Evolutionary conservation across 1,284 basidiomycete genomes (phyloP), one percentile per base, ranked within the genome.

Genomic region (Fistulina hepatica): DNA sequence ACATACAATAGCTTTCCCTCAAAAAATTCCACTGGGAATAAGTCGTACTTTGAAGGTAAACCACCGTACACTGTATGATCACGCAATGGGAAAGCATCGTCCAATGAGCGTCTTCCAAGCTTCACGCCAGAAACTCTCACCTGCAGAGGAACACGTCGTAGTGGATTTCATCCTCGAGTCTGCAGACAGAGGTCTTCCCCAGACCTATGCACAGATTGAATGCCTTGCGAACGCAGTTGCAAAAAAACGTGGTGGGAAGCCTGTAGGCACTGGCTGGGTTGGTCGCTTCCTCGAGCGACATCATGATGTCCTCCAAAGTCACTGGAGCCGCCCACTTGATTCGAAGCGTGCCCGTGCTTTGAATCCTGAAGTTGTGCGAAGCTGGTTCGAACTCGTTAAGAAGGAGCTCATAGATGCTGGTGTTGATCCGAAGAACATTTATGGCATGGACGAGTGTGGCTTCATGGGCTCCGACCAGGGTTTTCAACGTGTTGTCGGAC

Each of bases 391-490:
- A 3, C 13, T 37, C n/a, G 23, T 32, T 16, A 20, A 21, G 13
- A 13, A 33, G 10, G 15, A 33, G 12, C 36, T 42, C 21, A 37
- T 42, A 5, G 19, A 42, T 7, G 37, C 28, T 16, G 45, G 43
- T 3, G 48, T 58, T 21, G 12, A 26, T 13, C 42, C 45, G 9
- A 34, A 51, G 15, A 44, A 58, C 39, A 53, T 56, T 7, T 59
- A 55, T 37, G 50, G 49, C 6, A 57, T 59, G 54, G 59, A 62
- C 38, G 51, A 62, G 45, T 53, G 48, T 39, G 52, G 58, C 2
- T 53, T 57, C 42, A 51, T 44, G 7, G 39, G 44, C 6, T 44
- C 48, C 2, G 36, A 51, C 24, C 26, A 34, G 20, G 48, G 48
- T 2, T 47, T 31, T 9, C 43, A 57, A 9, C 30, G 44, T 11